phyloP scores from a whole-genome alignment of 1,139 yeast species.

The Yamadazyma blattariae region DNA sequence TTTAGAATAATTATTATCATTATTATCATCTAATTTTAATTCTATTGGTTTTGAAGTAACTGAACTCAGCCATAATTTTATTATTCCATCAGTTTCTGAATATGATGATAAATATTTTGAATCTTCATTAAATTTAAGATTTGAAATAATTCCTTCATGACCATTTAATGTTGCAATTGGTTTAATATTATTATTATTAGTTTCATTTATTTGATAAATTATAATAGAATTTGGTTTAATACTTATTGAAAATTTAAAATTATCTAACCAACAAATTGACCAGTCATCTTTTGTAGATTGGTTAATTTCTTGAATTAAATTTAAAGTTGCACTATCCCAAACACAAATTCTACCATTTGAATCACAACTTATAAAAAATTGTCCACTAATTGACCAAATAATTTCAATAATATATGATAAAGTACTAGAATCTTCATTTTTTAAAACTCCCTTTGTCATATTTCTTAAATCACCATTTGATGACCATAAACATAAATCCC shows the following conservation, averaged over 20 bases:
- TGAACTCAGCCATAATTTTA: slow-evolving; percentile 71
- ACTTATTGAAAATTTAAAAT: slow-evolving; percentile 67
- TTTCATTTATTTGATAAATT: slow-evolving; percentile 47
- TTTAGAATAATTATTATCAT: slow-evolving; percentile 13
- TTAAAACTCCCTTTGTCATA: slow-evolving; percentile 31
- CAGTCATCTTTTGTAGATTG: slow-evolving; percentile 19
- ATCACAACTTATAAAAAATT: slow-evolving; percentile 33
- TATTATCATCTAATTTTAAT: slow-evolving; percentile 24
- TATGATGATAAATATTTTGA: slow-evolving; percentile 64
- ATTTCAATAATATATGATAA: slow-evolving; percentile 19
- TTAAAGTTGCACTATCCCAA: slow-evolving; percentile 38
- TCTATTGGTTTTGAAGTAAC: slow-evolving; percentile 44
- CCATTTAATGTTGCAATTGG: slow-evolving; percentile 68
- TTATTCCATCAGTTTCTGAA: slow-evolving; percentile 64
- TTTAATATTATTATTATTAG: slow-evolving; percentile 27
- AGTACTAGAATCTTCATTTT: slow-evolving; percentile 8
- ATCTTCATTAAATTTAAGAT: slow-evolving; percentile 49
- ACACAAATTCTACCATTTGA: slow-evolving; percentile 29
- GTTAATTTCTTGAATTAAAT: slow-evolving; percentile 27
- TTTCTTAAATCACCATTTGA: slow-evolving; percentile 63
- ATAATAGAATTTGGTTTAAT: slow-evolving; percentile 55
- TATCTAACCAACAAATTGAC: slow-evolving; percentile 63
- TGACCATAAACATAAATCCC: slow-evolving; percentile 70
- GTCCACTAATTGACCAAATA: slow-evolving; percentile 37
- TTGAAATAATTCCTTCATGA: slow-evolving; percentile 62